Evolutionary conservation across 148 eudicot species (phyloP), one percentile per base, ranked within the genome.

Genomic region (Vaccinium vitisidaea): DNA sequence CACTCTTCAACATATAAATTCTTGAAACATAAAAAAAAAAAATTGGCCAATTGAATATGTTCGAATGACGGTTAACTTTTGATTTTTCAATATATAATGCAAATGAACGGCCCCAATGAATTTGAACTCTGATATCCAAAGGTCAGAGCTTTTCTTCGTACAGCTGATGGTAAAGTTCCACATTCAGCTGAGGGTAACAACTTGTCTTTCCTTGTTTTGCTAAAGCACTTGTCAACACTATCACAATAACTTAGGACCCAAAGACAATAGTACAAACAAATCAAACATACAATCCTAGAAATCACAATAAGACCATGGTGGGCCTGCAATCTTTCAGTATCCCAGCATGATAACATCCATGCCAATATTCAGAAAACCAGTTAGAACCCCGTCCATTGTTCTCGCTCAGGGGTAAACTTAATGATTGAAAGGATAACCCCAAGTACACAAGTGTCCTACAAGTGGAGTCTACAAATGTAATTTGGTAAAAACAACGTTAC

Each of bases 101-200:
- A 49, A 43, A 48, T 73, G 36, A 73, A 18, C n/a, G 15, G 76
- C 21, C 19, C 39, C 46, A 15, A 15, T 71, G 46, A 14, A 70
- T 27, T 32, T 30, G 75, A 70, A 70, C 75, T 12, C 46, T 30
- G 76, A 73, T 9, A 75, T 75, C 54, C 55, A 16, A 43, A 75
- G 79, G 52, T 75, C 49, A 18, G 48, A 75, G 69, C 79, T 8
- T 39, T 74, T 43, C 48, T 49, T 49, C 2, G 58, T 77, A 49
- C 55, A 49, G 46, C 49, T 32, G 65, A 54, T 54, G 73, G 83
- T 21, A 58, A 80, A 49, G 59, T 67, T 21, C 77, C 84, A 73
- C 58, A 8, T 36, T 18, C 70, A 59, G 43, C 12, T 67, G 75
- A 81, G 23, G 74, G 50, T 19, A 46, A 80, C 73, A 23, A 52